Conservation (phyloP, 495 filamentous ascomycete genomes). For the Aspergillus wentii region DNA sequence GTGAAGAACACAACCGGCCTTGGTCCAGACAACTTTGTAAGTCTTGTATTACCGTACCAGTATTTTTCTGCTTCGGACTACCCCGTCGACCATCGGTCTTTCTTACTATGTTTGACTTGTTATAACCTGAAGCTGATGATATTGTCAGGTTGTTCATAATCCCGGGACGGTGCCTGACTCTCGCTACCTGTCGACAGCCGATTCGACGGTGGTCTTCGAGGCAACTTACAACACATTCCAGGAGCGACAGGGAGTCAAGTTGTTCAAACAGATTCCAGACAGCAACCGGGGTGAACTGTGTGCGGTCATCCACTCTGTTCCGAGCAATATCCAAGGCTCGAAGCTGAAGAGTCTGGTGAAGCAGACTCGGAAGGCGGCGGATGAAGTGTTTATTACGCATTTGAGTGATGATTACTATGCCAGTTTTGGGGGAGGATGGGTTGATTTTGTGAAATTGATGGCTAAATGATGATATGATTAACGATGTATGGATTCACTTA, state of each 20-base stretch:
- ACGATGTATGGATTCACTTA: too few species aligned
- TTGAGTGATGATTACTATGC: conserved; percentile 40
- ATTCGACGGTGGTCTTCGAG: conserved; percentile 45
- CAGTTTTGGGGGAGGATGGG: conserved; percentile 37
- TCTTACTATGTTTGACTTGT: too few species aligned
- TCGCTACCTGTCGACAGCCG: conserved; percentile 34
- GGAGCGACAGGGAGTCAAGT: conserved; percentile 24
- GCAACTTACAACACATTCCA: conserved; percentile 39
- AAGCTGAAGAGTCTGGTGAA: conserved; percentile 30
- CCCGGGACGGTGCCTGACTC: conserved; percentile 42
- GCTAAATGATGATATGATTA: too few species aligned
- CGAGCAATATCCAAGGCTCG: conserved; percentile 23
- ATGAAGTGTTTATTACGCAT: conserved; percentile 43
- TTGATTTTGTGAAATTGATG: conserved; percentile 38
- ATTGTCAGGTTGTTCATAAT: conserved; percentile 43
- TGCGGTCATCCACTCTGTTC: conserved; percentile 41
- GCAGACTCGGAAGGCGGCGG: conserved; percentile 29
- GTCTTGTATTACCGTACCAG: too few species aligned
- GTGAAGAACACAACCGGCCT: conserved; percentile 29
- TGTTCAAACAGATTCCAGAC: conserved; percentile 28
- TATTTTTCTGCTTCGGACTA: conserved; percentile 4
- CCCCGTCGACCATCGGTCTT: too few species aligned
- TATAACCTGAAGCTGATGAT: conserved; percentile 11
- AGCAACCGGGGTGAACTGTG: conserved; percentile 30
- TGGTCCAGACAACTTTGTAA: conserved; percentile 35